These are phyloP conservation scores for Amaranthus palmeri DNA, from an alignment of 148 eudicot genomes.

Conservation along the genomic window DNA sequence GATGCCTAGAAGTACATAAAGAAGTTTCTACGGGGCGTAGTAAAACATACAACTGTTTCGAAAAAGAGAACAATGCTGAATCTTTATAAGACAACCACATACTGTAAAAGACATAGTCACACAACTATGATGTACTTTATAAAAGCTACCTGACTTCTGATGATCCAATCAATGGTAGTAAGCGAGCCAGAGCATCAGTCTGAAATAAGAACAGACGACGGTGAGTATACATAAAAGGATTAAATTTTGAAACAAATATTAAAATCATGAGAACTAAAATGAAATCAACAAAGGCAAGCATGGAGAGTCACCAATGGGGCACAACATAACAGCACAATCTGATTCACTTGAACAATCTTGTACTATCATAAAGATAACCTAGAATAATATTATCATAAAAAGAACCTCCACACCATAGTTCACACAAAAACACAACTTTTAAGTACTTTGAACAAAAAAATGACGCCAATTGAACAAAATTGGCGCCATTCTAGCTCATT, in stretches of 20 bases:
- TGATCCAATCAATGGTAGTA: conserved; percentile 92
- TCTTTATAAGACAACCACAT: neutral
- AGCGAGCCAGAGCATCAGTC: conserved; percentile 79
- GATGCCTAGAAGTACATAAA: neutral
- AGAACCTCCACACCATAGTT: too few relatives aligned
- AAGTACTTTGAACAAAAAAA: too few relatives aligned
- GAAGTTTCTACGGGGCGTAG: neutral
- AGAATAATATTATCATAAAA: too few relatives aligned
- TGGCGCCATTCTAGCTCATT: too few relatives aligned
- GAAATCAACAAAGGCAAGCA: neutral
- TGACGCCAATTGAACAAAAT: too few relatives aligned
- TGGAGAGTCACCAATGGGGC: neutral
- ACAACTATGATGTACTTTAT: neutral
- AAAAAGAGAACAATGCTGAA: neutral
- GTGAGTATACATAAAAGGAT: neutral
- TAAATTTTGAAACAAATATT: neutral
- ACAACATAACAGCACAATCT: neutral
- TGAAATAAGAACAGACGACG: conserved; percentile 31
- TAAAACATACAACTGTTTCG: neutral
- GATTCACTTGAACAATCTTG: neutral
- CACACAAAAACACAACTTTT: too few relatives aligned
- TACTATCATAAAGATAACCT: neutral
- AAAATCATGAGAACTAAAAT: neutral
- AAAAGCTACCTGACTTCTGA: conserved; percentile 62
- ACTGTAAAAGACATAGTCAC: neutral